Conservation (phyloP, 1,284 basidiomycete species). For the Cryptococcus hybrid region DNA sequence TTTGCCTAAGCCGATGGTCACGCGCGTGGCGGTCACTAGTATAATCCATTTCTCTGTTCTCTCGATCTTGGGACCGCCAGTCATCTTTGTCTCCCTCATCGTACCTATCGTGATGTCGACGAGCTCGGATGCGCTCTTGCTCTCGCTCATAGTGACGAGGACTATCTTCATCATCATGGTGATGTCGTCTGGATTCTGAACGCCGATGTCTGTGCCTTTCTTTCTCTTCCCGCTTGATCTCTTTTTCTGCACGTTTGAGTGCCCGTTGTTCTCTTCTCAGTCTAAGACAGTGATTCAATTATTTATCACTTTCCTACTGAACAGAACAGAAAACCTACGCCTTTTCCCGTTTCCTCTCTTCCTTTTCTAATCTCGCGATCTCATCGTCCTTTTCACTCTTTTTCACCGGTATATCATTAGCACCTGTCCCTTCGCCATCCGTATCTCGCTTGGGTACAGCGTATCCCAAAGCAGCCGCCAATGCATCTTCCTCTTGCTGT, state of each 20-base stretch:
- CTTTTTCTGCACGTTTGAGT: constrained; percentile 39
- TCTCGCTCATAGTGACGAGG: constrained; percentile 7
- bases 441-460: constrained; percentile 26
- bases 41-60: too few species aligned
- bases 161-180: constrained; percentile 2
- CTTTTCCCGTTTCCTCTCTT: constrained; percentile 42
- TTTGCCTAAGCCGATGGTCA: background rate
- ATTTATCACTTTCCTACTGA: too few species aligned
- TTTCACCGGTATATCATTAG: constrained; percentile 34
- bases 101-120: constrained; percentile 6
- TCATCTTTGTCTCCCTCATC: constrained; percentile 6
- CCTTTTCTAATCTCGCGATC: constrained; percentile 38
- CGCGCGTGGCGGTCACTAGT: too few species aligned
- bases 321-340: constrained; percentile 30
- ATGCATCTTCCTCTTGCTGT: constrained; percentile 80
- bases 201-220: constrained; percentile 15
- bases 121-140: constrained; percentile 8
- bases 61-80: background rate
- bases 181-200: constrained; percentile 9
- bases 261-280: constrained; percentile 42
- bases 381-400: constrained; percentile 32
- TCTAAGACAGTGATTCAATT: constrained; percentile 15
- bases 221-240: constrained; percentile 40
- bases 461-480: constrained; percentile 69
- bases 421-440: constrained; percentile 24